A percentile compares a stretch with the other conserved stretches of the same genome.
These are phyloP conservation scores for Trichoderma sp. DNA, from an alignment of 2,329 filamentous ascomycete genomes.

Conservation along the genomic window DNA sequence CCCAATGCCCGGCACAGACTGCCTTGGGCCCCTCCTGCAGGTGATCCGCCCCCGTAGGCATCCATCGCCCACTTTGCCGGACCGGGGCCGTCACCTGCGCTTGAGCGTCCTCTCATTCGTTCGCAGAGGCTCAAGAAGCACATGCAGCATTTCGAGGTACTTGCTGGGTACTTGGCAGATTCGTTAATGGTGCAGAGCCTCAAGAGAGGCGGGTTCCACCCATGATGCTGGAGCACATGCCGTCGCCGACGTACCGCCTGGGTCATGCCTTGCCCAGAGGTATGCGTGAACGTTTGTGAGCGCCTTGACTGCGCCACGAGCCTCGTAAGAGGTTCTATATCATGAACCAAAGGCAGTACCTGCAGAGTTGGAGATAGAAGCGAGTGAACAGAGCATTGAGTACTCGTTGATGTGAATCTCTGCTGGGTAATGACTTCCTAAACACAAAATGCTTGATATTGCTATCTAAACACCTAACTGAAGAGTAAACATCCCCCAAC, in stretches of 20 bases:
- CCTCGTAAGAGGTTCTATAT: not conserved
- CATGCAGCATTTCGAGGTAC: not conserved
- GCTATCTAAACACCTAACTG: not conserved
- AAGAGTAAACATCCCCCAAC: not conserved
- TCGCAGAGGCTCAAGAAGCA: not conserved
- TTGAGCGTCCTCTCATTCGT: not conserved
- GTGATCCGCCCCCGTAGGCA: constrained; percentile 18
- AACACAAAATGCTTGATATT: not conserved
- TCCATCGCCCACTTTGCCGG: constrained; percentile 7
- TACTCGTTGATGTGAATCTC: not conserved
- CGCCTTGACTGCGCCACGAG: not conserved
- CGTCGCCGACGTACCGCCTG: not conserved
- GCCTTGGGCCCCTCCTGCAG: constrained; percentile 19
- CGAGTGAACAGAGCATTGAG: no score
- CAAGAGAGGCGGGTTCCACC: not conserved
- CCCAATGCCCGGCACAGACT: constrained; percentile 10
- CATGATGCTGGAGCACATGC: constrained; percentile 15
- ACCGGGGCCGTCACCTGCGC: constrained; percentile 24
- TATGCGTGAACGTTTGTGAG: constrained; percentile 6
- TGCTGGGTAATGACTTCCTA: not conserved
- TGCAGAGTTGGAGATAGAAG: no score
- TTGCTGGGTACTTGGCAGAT: not conserved
- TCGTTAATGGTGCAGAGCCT: not conserved
- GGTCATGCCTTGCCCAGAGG: constrained; percentile 1
- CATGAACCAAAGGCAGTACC: not conserved